Base-by-base conservation (phyloP, 163 green algal genomes). In the Scenedesmus sp. region DNA sequence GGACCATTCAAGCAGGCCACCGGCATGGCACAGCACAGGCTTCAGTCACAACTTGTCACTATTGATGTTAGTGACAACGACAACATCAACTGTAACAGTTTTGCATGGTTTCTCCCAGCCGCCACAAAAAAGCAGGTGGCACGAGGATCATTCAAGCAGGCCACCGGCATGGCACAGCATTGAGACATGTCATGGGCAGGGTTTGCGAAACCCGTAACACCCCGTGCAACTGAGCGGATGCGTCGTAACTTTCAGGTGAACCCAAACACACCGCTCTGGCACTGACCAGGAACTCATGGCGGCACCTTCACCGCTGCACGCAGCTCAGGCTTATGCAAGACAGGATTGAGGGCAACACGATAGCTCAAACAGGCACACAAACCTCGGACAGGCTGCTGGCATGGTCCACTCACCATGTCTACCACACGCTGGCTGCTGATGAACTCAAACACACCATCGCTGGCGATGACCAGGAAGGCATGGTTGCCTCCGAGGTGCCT, bases 361-460 rank as follows among this genome's bases (percentile, higher is more conserved):
- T n/a, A 81, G 72, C n/a, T 82, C 61, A 33, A 37, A 10, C 61
- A 37, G n/a, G 49, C 0, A 15, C 16, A 51, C 13, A 44, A 44
- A 83, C 20, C n/a, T n/a, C n/a, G n/a, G n/a, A n/a, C n/a, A n/a
- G n/a, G n/a, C 22, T 56, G 76, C 76, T n/a, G 10, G 15, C n/a
- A 22, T 22, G 51, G 7, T 22, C 51, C 7, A 61, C 94, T 86
- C 90, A 98, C 97, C 94, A 99, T 97, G 81, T 99, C 95, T 3
- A 99, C 95, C 37, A 98, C 98, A 1, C 85, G 90, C 91, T 99
- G 97, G 56, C 91, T 96, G 61, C 95, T 94, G 72, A 99, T 93
- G 91, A 99, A 99, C 95, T 99, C 98, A 93, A 98, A 99, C 33
- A 99, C 94, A 81, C 98, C 98, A 92, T 99, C 98, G 1, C 94